Conservation (phyloP, 1,139 yeast genomes). For the Spencermartinsiella ligniputridi region DNA sequence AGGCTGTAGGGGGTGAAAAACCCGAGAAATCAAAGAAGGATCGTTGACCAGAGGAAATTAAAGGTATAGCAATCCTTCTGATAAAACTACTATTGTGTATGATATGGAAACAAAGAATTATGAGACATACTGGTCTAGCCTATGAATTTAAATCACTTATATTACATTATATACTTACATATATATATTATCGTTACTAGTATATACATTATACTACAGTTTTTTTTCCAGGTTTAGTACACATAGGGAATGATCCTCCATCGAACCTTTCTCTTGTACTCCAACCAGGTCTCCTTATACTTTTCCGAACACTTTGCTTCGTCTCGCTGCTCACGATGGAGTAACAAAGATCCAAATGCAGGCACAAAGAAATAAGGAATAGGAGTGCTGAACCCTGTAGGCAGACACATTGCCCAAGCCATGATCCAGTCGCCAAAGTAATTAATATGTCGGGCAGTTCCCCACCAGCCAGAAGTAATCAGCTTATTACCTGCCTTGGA, state of each 20-base stretch:
- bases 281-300: conserved; percentile 81
- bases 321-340: conserved; percentile 89
- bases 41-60: no score
- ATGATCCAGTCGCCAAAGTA: conserved; percentile 95
- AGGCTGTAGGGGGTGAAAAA: conserved; percentile 16
- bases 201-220: no score
- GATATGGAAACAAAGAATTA: no score
- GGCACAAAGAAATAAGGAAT: conserved; percentile 82
- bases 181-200: no score
- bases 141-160: no score
- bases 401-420: conserved; percentile 88
- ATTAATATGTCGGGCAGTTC: conserved; percentile 83
- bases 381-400: conserved; percentile 79
- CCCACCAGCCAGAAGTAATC: conserved; percentile 96
- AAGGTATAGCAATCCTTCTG: no score
- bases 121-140: no score
- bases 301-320: conserved; percentile 84
- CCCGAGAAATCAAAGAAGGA: conserved; percentile 6
- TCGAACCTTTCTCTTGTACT: conserved; percentile 76
- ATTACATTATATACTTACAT: no score
- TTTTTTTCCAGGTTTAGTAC: no score
- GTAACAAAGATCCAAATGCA: conserved; percentile 72
- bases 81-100: no score
- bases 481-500: conserved; percentile 78
- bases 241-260: conserved; percentile 86